A percentile compares a stretch with the other conserved stretches of the same genome.
These are phyloP conservation scores for Fusarium scirpi DNA, from an alignment of 2,329 filamentous ascomycete genomes.

Conservation along the genomic window DNA sequence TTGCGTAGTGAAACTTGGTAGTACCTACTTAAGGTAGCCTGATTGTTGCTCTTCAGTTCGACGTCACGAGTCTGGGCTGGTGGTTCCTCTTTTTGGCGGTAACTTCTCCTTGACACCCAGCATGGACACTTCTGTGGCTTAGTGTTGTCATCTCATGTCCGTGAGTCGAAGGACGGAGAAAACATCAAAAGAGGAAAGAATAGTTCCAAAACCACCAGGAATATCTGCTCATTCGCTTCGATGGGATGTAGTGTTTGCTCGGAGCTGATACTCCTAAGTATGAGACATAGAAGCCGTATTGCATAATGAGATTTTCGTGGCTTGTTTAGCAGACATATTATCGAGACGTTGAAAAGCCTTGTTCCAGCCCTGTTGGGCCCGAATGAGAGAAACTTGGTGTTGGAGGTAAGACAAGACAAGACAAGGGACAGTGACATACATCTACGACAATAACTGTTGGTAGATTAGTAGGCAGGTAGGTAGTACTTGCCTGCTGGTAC, in stretches of 20 bases:
- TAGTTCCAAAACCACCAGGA: neutral
- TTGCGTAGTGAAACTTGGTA: neutral
- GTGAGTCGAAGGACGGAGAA: neutral
- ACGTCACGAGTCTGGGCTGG: constrained; percentile 27
- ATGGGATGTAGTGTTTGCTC: constrained; percentile 2
- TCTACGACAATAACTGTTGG: neutral
- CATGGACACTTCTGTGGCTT: neutral
- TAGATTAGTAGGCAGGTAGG: neutral
- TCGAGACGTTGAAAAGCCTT: constrained; percentile 19
- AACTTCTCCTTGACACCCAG: neutral
- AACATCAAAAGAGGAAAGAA: constrained; percentile 1
- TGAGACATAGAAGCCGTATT: constrained; percentile 23
- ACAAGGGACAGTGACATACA: neutral
- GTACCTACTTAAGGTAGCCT: neutral
- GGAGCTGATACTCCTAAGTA: constrained; percentile 15
- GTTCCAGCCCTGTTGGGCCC: constrained; percentile 14
- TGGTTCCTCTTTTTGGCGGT: constrained; percentile 20
- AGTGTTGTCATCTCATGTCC: neutral
- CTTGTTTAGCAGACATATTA: constrained; percentile 21
- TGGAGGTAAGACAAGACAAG: neutral
- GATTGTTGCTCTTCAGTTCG: constrained; percentile 15
- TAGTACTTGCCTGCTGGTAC: neutral
- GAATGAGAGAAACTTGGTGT: neutral
- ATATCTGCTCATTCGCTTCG: neutral
- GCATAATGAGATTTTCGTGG: constrained; percentile 26